Evolutionary conservation across 176 grass and related monocot genomes (phyloP), one percentile per base, ranked within the genome.

Genomic region (Lolium multiflorum): DNA sequence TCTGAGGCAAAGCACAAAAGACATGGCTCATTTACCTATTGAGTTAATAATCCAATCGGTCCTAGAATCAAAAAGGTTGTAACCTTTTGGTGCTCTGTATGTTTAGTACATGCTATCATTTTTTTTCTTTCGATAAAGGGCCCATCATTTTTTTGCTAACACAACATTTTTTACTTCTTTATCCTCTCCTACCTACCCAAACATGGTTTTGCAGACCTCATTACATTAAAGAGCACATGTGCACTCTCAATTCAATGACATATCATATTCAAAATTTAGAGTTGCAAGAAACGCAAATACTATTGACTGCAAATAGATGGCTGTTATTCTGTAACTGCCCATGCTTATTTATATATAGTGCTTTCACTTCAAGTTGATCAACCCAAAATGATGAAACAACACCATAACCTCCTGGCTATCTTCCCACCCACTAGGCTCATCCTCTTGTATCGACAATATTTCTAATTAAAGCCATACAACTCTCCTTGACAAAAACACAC

Each of bases 321-420:
- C 69, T 76, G 71, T 85, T 60, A 5, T 64, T 57, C 22, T 84
- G 43, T 76, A 89, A 90, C 18, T 66, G 37, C 21, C 39, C 1
- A 9, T 80, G 39, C 57, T 83, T 80, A 58, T 84, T 84, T 80
- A 87, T 87, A 59, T 9, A 47, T n/a, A 68, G 28, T 58, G 74
- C 24, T 50, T n/a, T 24, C 51, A 28, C 59, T 84, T 76, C 20
- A 59, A 87, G 59, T 80, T 84, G 76, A 69, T 91, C 39, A 84
- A 51, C 22, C 57, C 58, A 67, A 74, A 80, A 87, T 75, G 20
- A 61, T 87, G 89, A 80, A 75, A 43, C 22, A 81, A 70, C 81
- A 84, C 69, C 81, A 70, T 76, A 88, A 63, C 76, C 51, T 41
- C 68, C 41, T 71, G 84, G 85, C 68, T 85, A 88, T 60, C 60